These are phyloP conservation scores for Ambispora gerdemannii DNA, from an alignment of 192 early-diverging fungal genomes.

Conservation along the genomic window DNA sequence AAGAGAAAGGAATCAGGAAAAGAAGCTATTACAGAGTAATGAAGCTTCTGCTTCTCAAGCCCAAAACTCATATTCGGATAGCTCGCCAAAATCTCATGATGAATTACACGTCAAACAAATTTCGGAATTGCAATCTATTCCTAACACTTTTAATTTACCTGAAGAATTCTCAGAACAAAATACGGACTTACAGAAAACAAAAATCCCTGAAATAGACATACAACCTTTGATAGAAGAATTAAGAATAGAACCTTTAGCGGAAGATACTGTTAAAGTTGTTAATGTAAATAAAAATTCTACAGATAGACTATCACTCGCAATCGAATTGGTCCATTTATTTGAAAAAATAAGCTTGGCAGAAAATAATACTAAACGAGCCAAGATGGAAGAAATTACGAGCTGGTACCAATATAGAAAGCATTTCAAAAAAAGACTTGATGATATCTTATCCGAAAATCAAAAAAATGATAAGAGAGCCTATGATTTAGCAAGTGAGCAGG, in stretches of 20 bases:
- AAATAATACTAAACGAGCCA: conserved; percentile 8
- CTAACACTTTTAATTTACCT: conserved; percentile 19
- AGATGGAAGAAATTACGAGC: conserved; percentile 11
- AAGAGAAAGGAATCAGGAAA: conserved; percentile 5
- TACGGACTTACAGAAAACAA: conserved; percentile 26
- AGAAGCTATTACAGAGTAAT: conserved; percentile 1
- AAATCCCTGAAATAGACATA: conserved; percentile 24
- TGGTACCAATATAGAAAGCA: conserved; percentile 19
- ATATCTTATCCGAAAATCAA: conserved; percentile 16
- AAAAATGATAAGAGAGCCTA: conserved; percentile 24
- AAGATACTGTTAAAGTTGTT: conserved; percentile 16
- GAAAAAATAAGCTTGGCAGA: conserved; percentile 20
- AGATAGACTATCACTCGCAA: conserved; percentile 9
- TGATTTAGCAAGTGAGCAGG: conserved; percentile 5
- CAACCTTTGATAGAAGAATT: conserved; percentile 26
- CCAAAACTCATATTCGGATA: conserved; percentile 22
- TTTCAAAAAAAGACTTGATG: conserved; percentile 11
- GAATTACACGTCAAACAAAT: conserved; percentile 17
- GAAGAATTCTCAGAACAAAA: conserved; percentile 22
- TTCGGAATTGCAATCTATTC: conserved; percentile 16
- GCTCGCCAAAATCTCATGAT: conserved; percentile 19
- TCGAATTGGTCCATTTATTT: conserved; percentile 24
- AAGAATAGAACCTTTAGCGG: conserved; percentile 10
- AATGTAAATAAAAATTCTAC: neutral
- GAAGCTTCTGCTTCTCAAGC: conserved; percentile 20